Evolutionary conservation across 768 basidiomycete genomes (phyloP), one percentile per base, ranked within the genome.

Genomic region (Amanita rimosa): DNA sequence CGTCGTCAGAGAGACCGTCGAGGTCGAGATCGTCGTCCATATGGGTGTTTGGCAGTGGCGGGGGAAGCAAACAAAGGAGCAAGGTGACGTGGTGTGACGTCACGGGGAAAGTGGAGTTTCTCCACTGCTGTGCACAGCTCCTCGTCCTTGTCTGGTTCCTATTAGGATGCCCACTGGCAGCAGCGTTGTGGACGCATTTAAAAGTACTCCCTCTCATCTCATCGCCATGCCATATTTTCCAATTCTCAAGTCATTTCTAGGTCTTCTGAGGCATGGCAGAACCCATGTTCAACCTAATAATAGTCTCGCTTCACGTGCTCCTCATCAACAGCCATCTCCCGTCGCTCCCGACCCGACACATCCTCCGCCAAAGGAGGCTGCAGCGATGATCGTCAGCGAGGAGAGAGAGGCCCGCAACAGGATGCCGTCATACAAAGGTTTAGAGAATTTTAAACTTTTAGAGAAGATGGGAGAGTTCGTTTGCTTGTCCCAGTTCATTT

Each of bases 401-500:
- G 87, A 88, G 59, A 75, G 81, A 31, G 75, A 83, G 57, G 72
- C 77, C 37, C 83, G 80, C 64, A 68, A 72, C 35, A 85, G 79
- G 66, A 79, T 95, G 84, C 93, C 93, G n/a, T 59, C 63, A 1
- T 87, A 94, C 68, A 79, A 79, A 58, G 94, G 90, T 13, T 78
- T 93, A 22, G 90, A 93, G 62, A 75, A 78, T 54, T 93, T 77
- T 62, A 75, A 73, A 52, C 73, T 93, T 14, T 43, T 85, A 6
- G 79, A 84, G 46, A 91, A 90, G 74, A 93, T 92, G 90, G 91
- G 90, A 72, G 90, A 93, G 90, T 93, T 53, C 64, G 90, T 83
- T 46, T 49, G 31, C 38, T 39, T 49, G 13, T 13, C 48, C 44
- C 49, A 41, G 39, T 47, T 41, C 50, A 48, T 44, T 48, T 50